phyloP scores from a whole-genome alignment of 2,329 filamentous ascomycete genomes.

The Myriosclerotinia scirpicola region DNA sequence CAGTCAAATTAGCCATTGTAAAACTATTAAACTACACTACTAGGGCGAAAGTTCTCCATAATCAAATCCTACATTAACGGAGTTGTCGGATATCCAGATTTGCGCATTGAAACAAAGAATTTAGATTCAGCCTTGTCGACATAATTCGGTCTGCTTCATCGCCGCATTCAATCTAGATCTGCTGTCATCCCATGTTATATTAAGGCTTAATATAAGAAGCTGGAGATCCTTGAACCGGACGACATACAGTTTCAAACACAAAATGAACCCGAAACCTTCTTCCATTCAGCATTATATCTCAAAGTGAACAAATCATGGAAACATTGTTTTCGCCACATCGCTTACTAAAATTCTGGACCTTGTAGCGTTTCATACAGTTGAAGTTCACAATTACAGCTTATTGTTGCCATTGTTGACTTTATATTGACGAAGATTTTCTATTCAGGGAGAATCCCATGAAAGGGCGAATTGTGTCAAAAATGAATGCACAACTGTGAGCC shows the following conservation, averaged over 20 bases:
- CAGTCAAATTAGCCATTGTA: not conserved
- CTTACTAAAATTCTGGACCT: not conserved
- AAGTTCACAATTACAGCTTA: not conserved
- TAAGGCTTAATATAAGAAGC: too few relatives aligned
- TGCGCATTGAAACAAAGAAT: not conserved
- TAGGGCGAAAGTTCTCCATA: not conserved
- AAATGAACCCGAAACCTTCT: not conserved
- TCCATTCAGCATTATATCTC: too few relatives aligned
- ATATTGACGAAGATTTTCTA: not conserved
- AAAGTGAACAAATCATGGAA: not conserved
- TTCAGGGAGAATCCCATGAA: not conserved
- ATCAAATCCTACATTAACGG: not conserved
- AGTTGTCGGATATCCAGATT: not conserved
- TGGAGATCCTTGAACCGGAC: not conserved
- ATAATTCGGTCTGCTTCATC: not conserved
- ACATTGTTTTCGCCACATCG: not conserved
- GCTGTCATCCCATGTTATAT: not conserved
- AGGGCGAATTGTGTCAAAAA: constrained; percentile 27
- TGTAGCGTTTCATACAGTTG: constrained; percentile 6
- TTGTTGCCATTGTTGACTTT: not conserved
- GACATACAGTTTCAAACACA: not conserved
- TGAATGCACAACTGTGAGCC: constrained; percentile 20
- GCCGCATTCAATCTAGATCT: not conserved
- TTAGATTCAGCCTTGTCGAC: not conserved
- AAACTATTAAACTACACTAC: too few relatives aligned